Base-by-base conservation (phyloP, 345 rosid species). In the Populus alba region DNA sequence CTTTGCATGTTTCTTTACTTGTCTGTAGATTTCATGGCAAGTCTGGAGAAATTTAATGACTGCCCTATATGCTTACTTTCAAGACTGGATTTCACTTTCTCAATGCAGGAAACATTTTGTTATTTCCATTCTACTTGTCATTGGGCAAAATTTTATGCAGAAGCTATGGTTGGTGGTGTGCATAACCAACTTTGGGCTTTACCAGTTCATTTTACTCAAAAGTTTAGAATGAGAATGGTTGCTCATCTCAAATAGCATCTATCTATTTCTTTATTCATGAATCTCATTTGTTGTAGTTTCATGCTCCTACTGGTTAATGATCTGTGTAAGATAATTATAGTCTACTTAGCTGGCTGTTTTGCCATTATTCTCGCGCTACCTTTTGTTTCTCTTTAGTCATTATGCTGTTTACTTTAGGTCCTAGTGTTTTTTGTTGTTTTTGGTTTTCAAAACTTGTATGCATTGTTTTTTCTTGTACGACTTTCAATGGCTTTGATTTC, bases 21-120 rank as follows among this genome's bases (percentile, higher is more conserved):
- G 75, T 83, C 80, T 87, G 90, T 83, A 84, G 83, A 84, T 78
- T 77, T 77, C 86, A 79, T 90, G 87, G 89, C 82, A 88, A 83
- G 79, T 91, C 71, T 74, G 84, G 84, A 84, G 80, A 86, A 71
- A 85, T 86, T 75, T 90, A 79, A 81, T 72, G 27, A 81, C 84
- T 84, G 85, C 84, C 83, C 80, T 80, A 70, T 82, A 74, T 88
- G 84, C 80, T 85, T 84, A 75, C 69, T 79, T 77, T 87, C 84
- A 84, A 81, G 88, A 80, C 76, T 84, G 88, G 82, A 73, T 87
- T 86, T 86, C 87, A 80, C 87, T 81, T 76, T 78, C 87, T 79
- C 85, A 53, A 85, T 87, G 84, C 86, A 82, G 81, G 84, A 83
- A 82, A 68, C 68, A 77, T 73, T 84, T 84, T 84, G 81, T 77